phyloP scores from a whole-genome alignment of 2,329 filamentous ascomycete genomes.

The Cercospora sesami region DNA sequence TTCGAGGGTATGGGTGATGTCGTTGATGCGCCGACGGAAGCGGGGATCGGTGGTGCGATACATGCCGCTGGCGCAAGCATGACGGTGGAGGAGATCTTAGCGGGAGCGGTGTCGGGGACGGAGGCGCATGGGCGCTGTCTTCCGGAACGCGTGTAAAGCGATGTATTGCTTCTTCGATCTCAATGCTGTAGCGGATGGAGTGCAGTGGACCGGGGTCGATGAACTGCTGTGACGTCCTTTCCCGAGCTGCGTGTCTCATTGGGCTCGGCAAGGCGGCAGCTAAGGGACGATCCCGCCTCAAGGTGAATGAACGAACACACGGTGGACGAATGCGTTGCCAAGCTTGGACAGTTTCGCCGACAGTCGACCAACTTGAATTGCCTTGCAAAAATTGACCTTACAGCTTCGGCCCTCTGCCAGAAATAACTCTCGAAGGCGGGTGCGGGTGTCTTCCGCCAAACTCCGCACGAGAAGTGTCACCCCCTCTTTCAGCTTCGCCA shows the following conservation, averaged over 20 bases:
- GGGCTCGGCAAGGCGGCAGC: not conserved
- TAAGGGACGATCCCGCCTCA: no score
- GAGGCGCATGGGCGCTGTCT: not conserved
- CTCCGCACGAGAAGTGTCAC: not conserved
- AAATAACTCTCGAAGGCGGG: not conserved
- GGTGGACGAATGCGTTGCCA: not conserved
- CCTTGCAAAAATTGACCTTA: not conserved
- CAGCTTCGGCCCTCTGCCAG: not conserved
- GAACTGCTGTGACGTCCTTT: not conserved
- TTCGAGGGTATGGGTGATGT: slow-evolving; percentile 87
- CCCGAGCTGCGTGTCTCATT: not conserved
- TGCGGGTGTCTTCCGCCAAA: not conserved
- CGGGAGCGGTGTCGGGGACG: not conserved
- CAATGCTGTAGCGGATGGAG: not conserved
- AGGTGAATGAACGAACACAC: not conserved
- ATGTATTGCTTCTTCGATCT: not conserved
- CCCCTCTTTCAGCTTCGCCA: not conserved
- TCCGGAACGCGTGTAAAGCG: not conserved
- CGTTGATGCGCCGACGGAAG: slow-evolving; percentile 89
- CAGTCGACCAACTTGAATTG: not conserved
- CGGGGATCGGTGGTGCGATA: slow-evolving; percentile 73
- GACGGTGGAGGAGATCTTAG: not conserved
- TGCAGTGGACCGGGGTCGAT: not conserved
- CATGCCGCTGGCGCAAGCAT: slow-evolving; percentile 42
- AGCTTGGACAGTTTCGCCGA: not conserved